phyloP scores from a whole-genome alignment of 768 basidiomycete genomes.

The Boletales sp. region DNA sequence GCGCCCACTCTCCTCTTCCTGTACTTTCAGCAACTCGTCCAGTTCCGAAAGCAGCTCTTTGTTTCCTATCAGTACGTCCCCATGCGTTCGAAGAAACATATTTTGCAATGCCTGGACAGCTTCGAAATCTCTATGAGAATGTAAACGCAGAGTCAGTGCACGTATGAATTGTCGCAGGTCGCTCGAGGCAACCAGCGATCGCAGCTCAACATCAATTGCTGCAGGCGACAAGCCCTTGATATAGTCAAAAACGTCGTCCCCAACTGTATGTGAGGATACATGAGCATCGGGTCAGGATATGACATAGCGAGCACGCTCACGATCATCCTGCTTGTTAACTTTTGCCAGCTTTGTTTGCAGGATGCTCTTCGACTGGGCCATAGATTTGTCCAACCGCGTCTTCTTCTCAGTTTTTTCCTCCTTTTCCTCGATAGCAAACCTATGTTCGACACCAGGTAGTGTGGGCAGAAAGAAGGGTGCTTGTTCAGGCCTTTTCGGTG shows the following conservation, averaged over 20 bases:
- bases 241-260: constrained; percentile 80
- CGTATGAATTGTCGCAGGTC: constrained; percentile 66
- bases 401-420: constrained; percentile 36
- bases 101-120: constrained; percentile 86
- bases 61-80: constrained; percentile 73
- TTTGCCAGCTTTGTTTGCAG: constrained; percentile 64
- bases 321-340: constrained; percentile 54
- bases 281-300: constrained; percentile 5
- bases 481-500: constrained; percentile 91
- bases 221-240: constrained; percentile 87
- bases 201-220: constrained; percentile 86
- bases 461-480: constrained; percentile 98
- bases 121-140: constrained; percentile 87
- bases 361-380: constrained; percentile 55
- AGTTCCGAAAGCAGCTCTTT: constrained; percentile 58
- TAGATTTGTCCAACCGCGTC: constrained; percentile 51
- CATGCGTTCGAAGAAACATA: constrained; percentile 83
- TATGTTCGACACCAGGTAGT: constrained; percentile 78
- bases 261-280: constrained; percentile 35
- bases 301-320: constrained; percentile 45
- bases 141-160: constrained; percentile 69
- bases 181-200: constrained; percentile 65
- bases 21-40: constrained; percentile 57
- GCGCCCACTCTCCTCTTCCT: constrained; percentile 73
- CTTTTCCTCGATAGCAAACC: constrained; percentile 61